These are phyloP conservation scores for Xerocomellus chrysenteron DNA, from an alignment of 768 basidiomycete genomes.

Conservation along the genomic window DNA sequence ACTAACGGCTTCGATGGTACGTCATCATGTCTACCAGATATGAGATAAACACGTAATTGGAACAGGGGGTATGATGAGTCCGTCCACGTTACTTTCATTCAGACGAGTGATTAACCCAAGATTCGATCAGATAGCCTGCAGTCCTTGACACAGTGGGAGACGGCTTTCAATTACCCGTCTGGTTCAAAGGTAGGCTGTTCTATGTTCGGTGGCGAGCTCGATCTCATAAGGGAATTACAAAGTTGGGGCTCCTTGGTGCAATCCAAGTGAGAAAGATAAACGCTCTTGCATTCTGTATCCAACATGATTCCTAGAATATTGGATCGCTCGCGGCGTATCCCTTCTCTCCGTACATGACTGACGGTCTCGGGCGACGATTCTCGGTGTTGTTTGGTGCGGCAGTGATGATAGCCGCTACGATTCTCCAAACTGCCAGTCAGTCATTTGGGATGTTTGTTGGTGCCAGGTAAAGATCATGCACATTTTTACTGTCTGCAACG, in stretches of 20 bases:
- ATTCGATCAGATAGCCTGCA: slow-evolving; percentile 1
- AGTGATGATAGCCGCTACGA: slow-evolving; percentile 39
- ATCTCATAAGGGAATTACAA: not conserved
- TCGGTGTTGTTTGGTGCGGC: slow-evolving; percentile 39
- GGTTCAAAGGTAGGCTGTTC: not conserved
- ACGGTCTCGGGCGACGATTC: slow-evolving; percentile 38
- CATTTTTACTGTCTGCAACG: too few species aligned
- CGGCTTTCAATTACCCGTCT: not conserved
- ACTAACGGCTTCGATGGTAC: slow-evolving; percentile 2
- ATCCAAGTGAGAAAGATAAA: slow-evolving; percentile 2
- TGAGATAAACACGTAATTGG: not conserved
- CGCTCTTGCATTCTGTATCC: not conserved
- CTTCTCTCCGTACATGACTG: slow-evolving; percentile 40
- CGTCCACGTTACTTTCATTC: not conserved
- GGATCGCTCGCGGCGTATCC: slow-evolving; percentile 40
- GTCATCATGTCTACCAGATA: not conserved
- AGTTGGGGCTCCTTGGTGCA: not conserved
- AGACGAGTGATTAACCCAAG: not conserved
- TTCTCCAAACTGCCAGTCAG: slow-evolving; percentile 37
- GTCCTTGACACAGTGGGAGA: slow-evolving; percentile 1
- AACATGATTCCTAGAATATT: slow-evolving; percentile 31
- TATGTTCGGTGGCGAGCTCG: not conserved
- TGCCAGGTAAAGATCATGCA: slow-evolving; percentile 4
- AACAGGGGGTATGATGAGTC: slow-evolving; percentile 7
- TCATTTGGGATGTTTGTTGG: slow-evolving; percentile 45